Evolutionary conservation across 495 filamentous ascomycete genomes (phyloP).

Genomic region (Penicillium herquei): DNA sequence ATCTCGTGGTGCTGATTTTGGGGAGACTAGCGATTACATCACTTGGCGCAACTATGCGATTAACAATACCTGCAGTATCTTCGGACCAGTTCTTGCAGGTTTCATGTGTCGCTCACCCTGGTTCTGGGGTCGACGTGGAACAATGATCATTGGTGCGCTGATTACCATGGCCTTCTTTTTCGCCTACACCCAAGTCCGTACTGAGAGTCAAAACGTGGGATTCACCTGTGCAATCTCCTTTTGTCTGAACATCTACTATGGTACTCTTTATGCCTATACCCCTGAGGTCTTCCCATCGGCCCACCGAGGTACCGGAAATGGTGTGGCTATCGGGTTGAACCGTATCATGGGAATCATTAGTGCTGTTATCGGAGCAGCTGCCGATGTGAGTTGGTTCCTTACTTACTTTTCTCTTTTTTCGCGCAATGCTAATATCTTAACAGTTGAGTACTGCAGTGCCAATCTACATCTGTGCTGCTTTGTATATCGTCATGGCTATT

Average conservation of each 20-base stretch:
- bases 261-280: conserved; percentile 65
- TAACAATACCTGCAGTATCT: conserved; percentile 62
- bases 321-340: conserved; percentile 66
- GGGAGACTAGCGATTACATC: conserved; percentile 47
- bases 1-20: conserved; percentile 45
- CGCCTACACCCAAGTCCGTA: conserved; percentile 63
- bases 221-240: conserved; percentile 67
- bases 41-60: conserved; percentile 73
- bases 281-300: conserved; percentile 60
- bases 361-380: conserved; percentile 60
- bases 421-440: background rate
- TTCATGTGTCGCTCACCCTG: conserved; percentile 57
- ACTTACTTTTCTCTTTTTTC: background rate
- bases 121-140: conserved; percentile 59
- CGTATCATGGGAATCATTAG: conserved; percentile 71
- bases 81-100: conserved; percentile 63
- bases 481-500: conserved; percentile 63
- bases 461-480: conserved; percentile 66
- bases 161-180: conserved; percentile 68
- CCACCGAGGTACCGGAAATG: conserved; percentile 69
- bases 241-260: conserved; percentile 70
- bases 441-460: conserved; percentile 58
- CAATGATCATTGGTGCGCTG: conserved; percentile 63
- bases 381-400: conserved; percentile 35
- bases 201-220: conserved; percentile 56